Base-by-base conservation (phyloP, 2,329 filamentous ascomycete genomes). In the Aureobasidium musti region DNA sequence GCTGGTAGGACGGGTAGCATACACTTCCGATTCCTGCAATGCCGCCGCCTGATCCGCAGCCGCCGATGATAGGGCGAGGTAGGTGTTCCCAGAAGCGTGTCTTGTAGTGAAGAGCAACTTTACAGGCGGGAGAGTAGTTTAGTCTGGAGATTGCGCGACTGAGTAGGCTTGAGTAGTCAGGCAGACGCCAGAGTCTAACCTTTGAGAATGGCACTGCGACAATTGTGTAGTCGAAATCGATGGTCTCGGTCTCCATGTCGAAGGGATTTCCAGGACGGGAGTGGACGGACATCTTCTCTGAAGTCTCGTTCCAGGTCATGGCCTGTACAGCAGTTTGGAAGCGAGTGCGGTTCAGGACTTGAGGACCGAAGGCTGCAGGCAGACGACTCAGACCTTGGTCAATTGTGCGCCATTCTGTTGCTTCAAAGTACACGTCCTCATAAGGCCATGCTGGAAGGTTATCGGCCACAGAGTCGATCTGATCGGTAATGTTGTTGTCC, bases 1-100 rank as follows among this genome's bases (percentile, higher is more conserved):
- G 79, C 69, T 86, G 80, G 78, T 89, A 90, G 6, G 84, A 83
- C 0, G 88, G 88, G 75, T 90, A 91, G 80, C 87, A 90, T 68
- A 89, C 81, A 53, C 76, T 81, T 28, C 86, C 85, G 65, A 90
- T 82, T 30, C 85, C 84, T 0, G 86, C 81, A 65, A 89, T 87
- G 69, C 89, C 84, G 1, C 81, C 83, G 1, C 81, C 83, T 0
- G 81, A 81, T 53, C 83, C 84, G 72, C 88, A 90, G 7, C 87
- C 86, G 14, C 89, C 89, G 67, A 84, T 80, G 73, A 91, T 91
- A 5, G 84, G 83, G 1, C 79, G 74, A 2, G 76, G 74, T 10
- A 83, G 75, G 67, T 85, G 80, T 68, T 85, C 83, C 83, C 83
- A 86, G 77, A 85, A 86, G 1, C 89, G 86, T 0, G 88, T 86